phyloP scores from a whole-genome alignment of 2,329 filamentous ascomycete genomes.

The Calonectria multiphialidica region DNA sequence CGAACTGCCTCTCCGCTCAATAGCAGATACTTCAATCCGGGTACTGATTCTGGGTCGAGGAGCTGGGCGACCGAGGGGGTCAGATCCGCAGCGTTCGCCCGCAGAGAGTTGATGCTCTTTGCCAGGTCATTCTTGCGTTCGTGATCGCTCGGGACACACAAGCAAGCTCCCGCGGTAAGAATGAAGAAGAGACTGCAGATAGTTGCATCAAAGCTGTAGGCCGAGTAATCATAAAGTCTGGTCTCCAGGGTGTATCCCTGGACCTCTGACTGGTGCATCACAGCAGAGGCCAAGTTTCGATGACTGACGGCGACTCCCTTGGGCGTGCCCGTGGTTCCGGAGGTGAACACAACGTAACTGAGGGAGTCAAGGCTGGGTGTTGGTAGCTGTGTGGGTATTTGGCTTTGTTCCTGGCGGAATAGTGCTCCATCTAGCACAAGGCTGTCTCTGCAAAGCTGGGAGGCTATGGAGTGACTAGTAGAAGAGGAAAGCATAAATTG shows the following conservation, averaged over 20 bases:
- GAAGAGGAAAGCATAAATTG: background rate
- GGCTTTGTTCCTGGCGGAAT: constrained; percentile 31
- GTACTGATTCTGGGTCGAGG: background rate
- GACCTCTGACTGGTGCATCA: constrained; percentile 2
- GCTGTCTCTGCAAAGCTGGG: background rate
- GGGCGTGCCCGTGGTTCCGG: constrained; percentile 42
- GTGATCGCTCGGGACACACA: background rate
- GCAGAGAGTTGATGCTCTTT: background rate
- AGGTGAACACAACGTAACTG: constrained; percentile 41
- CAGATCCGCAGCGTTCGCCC: background rate
- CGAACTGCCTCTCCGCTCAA: background rate
- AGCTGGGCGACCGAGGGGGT: background rate
- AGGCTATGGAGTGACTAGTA: background rate
- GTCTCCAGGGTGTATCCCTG: background rate
- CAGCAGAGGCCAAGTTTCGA: constrained; percentile 4
- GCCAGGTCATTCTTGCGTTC: background rate
- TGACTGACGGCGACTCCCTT: constrained; percentile 40
- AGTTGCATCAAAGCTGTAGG: background rate
- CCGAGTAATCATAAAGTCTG: background rate
- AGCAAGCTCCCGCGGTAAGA: background rate
- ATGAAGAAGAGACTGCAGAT: background rate
- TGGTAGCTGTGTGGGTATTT: background rate
- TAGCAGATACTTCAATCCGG: background rate
- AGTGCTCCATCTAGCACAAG: constrained; percentile 43
- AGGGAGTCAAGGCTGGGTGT: background rate